Base-by-base conservation (phyloP, 1,139 yeast genomes). In the Taphrina confusa region DNA sequence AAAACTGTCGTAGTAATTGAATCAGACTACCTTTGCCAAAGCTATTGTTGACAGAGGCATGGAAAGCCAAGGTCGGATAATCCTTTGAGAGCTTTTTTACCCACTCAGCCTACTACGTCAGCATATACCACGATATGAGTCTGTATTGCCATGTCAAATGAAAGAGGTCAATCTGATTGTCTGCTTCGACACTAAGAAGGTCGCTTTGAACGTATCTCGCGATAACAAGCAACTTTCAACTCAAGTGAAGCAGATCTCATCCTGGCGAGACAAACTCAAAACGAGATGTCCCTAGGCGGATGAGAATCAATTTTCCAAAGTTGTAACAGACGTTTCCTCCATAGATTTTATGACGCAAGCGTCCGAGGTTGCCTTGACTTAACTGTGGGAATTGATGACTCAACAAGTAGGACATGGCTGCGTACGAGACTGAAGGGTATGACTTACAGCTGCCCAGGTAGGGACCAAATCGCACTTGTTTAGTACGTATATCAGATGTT, bases 381-480 rank as follows among this genome's bases (percentile, higher is more conserved):
- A 74, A 74, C 76, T 66, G 68, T 73, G 76, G 78, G 66, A 39
- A n/a, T n/a, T 31, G n/a, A 20, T 28, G 22, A 22, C 22, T 6
- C 23, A 9, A 18, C 25, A 18, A 9, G 9, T 1, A 22, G 20
- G n/a, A 18, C 25, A 9, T 8, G 16, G 11, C 22, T n/a, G 71
- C 73, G 72, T 73, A 73, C 11, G 77, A 76, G 39, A 34, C 16
- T 39, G 31, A 40, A 25, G 5, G 6, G 14, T 42, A 49, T 34
- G 34, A 90, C 97, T 82, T 88, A 92, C 97, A 71, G 98, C 96
- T 70, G 90, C 97, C 97, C 97, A 92, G 62, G 97, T 92, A 65
- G 98, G 98, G 59, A 94, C 97, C 70, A 92, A 82, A 78, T 92
- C 98, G 81, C 97, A 90, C 81, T 92, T 92, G 81, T 92, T 92